Percentiles rank a stretch among this genome's conserved stretches.
These are phyloP conservation scores for Ricinus communis DNA, from an alignment of 345 rosid genomes.

Conservation along the genomic window DNA sequence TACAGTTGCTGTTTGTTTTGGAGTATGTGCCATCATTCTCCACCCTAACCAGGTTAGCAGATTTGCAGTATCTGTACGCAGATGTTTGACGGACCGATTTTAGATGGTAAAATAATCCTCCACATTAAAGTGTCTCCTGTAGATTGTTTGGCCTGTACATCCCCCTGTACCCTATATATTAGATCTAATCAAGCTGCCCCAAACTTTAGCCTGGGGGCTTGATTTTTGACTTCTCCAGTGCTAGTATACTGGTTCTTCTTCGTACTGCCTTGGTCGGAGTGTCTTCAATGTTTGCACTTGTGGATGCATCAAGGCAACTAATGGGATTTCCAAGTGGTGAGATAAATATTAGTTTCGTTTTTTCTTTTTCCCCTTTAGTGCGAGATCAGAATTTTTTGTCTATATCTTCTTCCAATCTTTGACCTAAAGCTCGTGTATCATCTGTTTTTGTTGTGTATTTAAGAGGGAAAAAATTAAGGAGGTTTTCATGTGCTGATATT, in stretches of 20 bases:
- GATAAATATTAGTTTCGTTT: no score
- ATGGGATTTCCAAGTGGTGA: not conserved
- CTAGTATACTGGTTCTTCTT: not conserved
- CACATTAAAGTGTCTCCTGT: not conserved
- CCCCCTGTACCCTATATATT: not conserved
- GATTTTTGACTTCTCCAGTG: not conserved
- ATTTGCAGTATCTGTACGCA: conserved; percentile 65
- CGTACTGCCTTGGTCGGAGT: not conserved
- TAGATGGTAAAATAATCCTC: not conserved
- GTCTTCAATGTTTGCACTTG: not conserved
- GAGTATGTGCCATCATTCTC: conserved; percentile 59
- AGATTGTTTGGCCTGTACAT: not conserved
- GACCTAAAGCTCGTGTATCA: not conserved
- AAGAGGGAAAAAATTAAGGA: not conserved
- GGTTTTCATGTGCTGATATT: not conserved
- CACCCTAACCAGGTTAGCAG: conserved; percentile 74
- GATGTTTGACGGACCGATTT: conserved; percentile 39
- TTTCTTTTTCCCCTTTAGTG: no score
- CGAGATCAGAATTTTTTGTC: not conserved
- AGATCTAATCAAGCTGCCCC: conserved; percentile 10
- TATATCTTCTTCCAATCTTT: not conserved
- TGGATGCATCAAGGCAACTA: not conserved
- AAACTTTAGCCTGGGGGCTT: not conserved
- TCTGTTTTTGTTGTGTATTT: not conserved
- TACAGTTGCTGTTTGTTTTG: conserved; percentile 58